Base-by-base conservation (phyloP, 2,329 filamentous ascomycete genomes). In the Coleophoma cylindrospora region DNA sequence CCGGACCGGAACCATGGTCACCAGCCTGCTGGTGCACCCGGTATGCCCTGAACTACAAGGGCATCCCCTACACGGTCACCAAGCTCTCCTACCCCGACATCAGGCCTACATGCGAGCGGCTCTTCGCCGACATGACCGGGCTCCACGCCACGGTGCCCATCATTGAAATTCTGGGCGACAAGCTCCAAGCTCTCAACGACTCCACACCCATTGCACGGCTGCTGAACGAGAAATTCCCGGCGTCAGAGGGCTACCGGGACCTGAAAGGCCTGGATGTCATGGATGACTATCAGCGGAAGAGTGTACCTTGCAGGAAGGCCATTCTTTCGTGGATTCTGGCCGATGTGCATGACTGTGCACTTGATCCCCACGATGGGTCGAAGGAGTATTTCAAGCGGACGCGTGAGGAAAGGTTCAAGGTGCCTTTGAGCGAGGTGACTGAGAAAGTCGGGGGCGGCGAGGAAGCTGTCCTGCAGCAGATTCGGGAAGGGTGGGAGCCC, bases 81-180 rank as follows among this genome's bases (percentile, higher is more conserved):
- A 55, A 54, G 13, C 34, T 57, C 10, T 49, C 51, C n/a, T 58
- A 55, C 19, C 57, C 57, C n/a, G 48, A 4, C 38, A 57, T 59
- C 33, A 47, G 46, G 22, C 52, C 55, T 8, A 52, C 40, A 46
- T 59, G 57, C 38, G 44, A 54, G 17, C 40, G 49, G 13, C 43
- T 57, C 2, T 54, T 59, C 33, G 19, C 36, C 10, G 43, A 50
- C 15, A 56, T 54, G 50, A 49, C 41, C 1, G 37, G 40, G 21
- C 45, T 53, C 19, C 17, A 48, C 33, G 51, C 49, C 3, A 59
- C 57, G 2, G 57, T 57, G 2, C 55, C 55, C 3, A 57, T 59
- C 36, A 51, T 59, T 34, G 55, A 57, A 51, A 53, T 57, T 21
- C 48, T 57, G 0, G 47, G 43, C 13, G 22, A 37, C 11, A 44